These are phyloP conservation scores for Penicillium canariense DNA, from an alignment of 495 filamentous ascomycete genomes.

Conservation along the genomic window DNA sequence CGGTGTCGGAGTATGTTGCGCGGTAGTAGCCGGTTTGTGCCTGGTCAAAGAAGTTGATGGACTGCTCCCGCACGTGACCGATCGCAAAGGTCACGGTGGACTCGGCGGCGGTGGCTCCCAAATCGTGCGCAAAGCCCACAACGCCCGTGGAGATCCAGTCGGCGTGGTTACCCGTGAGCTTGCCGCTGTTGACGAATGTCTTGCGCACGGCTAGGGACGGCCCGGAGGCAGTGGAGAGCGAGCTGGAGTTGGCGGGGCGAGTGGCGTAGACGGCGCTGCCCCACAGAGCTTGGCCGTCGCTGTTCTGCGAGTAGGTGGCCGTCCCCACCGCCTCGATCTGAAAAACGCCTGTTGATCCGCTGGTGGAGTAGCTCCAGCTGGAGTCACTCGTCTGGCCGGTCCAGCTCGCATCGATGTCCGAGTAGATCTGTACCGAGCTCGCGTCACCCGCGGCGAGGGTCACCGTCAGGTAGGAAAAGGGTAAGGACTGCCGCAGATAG, in stretches of 20 bases:
- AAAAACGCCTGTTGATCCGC: conserved; percentile 27
- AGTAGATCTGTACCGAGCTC: conserved; percentile 39
- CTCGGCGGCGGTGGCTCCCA: conserved; percentile 27
- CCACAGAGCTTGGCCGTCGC: conserved; percentile 38
- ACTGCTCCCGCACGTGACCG: conserved; percentile 37
- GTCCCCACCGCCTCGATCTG: conserved; percentile 24
- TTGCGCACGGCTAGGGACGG: conserved; percentile 21
- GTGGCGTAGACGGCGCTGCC: conserved; percentile 42
- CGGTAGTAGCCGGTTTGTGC: conserved; percentile 40
- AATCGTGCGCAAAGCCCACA: conserved; percentile 37
- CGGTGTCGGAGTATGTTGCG: conserved; percentile 20
- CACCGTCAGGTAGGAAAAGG: conserved; percentile 73
- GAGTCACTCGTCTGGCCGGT: conserved; percentile 35
- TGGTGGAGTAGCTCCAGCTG: conserved; percentile 24
- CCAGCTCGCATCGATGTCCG: conserved; percentile 45
- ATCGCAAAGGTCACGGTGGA: conserved; percentile 42
- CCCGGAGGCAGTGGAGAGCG: conserved; percentile 27
- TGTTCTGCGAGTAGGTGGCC: conserved; percentile 29
- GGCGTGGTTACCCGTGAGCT: conserved; percentile 19
- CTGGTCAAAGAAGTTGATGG: conserved; percentile 42
- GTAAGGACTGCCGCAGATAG: conserved; percentile 73
- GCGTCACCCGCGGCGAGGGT: conserved; percentile 39
- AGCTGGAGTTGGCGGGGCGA: conserved; percentile 20
- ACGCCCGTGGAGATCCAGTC: conserved; percentile 30
- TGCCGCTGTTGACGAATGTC: conserved; percentile 33